These are phyloP conservation scores for Stachybotrys elegans DNA, from an alignment of 2,329 filamentous ascomycete species.

Conservation along the genomic window DNA sequence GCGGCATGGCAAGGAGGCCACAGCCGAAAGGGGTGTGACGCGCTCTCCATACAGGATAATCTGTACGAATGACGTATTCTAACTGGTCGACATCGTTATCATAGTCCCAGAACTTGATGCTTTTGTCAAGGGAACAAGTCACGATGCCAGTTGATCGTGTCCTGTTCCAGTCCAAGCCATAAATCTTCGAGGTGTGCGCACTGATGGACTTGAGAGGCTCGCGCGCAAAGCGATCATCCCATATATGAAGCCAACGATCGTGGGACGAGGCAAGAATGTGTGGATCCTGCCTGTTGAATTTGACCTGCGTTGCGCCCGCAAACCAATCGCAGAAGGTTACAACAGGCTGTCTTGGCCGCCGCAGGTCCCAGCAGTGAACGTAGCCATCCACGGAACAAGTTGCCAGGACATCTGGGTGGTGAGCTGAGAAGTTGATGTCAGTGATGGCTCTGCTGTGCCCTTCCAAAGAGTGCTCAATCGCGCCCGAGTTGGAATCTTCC, in stretches of 20 bases:
- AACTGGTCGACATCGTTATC: slow-evolving; percentile 54
- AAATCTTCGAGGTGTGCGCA: slow-evolving; percentile 89
- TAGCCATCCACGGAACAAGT: slow-evolving; percentile 92
- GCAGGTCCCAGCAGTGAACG: slow-evolving; percentile 87
- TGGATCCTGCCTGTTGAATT: slow-evolving; percentile 86
- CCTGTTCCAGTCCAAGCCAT: slow-evolving; percentile 92
- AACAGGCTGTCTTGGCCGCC: slow-evolving; percentile 66
- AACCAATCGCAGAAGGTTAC: slow-evolving; percentile 90
- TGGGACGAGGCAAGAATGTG: slow-evolving; percentile 87
- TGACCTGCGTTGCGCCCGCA: slow-evolving; percentile 89
- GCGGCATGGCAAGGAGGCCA: slow-evolving; percentile 85
- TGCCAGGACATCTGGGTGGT: slow-evolving; percentile 82
- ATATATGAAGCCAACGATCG: slow-evolving; percentile 80
- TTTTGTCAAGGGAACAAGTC: slow-evolving; percentile 87
- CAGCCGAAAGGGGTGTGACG: slow-evolving; percentile 86
- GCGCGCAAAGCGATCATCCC: slow-evolving; percentile 79
- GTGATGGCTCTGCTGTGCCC: slow-evolving; percentile 84
- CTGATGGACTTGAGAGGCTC: slow-evolving; percentile 77
- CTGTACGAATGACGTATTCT: slow-evolving; percentile 72
- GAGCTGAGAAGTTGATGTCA: slow-evolving; percentile 92
- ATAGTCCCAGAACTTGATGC: slow-evolving; percentile 92
- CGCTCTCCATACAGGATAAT: slow-evolving; percentile 86
- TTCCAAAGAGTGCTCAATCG: slow-evolving; percentile 83
- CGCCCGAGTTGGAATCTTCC: slow-evolving; percentile 63
- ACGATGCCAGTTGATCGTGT: slow-evolving; percentile 66